Evolutionary conservation across 1,284 basidiomycete species (phyloP).

Genomic region (Tilletiopsis washingtonensis): DNA sequence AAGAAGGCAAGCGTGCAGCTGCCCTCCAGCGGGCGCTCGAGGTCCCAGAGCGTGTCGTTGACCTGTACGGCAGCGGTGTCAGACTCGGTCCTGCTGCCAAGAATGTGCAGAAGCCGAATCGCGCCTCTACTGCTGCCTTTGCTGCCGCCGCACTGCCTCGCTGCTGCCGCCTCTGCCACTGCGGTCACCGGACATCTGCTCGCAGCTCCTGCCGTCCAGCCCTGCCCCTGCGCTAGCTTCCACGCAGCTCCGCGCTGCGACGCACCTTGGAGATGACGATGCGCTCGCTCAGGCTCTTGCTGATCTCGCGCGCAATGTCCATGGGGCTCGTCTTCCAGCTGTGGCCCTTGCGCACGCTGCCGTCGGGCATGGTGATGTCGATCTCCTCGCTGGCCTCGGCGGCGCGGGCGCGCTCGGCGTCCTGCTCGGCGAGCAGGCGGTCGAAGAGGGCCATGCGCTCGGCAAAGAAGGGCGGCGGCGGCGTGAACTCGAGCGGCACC

Average conservation of each 20-base stretch:
- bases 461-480: constrained; percentile 77
- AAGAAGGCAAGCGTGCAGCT: constrained; percentile 75
- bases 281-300: constrained; percentile 78
- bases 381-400: constrained; percentile 74
- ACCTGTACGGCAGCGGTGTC: no score
- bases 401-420: constrained; percentile 60
- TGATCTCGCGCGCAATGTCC: constrained; percentile 78
- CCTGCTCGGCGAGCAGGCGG: constrained; percentile 75
- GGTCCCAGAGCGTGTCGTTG: constrained; percentile 83
- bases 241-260: neutral
- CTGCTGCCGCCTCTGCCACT: no score
- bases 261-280: constrained; percentile 83
- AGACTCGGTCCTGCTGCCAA: no score
- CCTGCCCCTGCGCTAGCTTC: neutral
- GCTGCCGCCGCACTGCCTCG: no score
- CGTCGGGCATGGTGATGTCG: constrained; percentile 77
- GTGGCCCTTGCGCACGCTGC: constrained; percentile 69
- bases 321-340: constrained; percentile 97
- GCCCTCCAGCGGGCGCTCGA: constrained; percentile 82
- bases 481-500: constrained; percentile 59
- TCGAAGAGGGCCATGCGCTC: constrained; percentile 87
- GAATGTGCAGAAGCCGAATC: no score
- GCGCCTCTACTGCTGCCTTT: no score
- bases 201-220: constrained; percentile 1
- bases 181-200: no score